Evolutionary conservation across 306 rosid genomes (phyloP), one percentile per base, ranked within the genome.

Genomic region (Corylus heterophylla): DNA sequence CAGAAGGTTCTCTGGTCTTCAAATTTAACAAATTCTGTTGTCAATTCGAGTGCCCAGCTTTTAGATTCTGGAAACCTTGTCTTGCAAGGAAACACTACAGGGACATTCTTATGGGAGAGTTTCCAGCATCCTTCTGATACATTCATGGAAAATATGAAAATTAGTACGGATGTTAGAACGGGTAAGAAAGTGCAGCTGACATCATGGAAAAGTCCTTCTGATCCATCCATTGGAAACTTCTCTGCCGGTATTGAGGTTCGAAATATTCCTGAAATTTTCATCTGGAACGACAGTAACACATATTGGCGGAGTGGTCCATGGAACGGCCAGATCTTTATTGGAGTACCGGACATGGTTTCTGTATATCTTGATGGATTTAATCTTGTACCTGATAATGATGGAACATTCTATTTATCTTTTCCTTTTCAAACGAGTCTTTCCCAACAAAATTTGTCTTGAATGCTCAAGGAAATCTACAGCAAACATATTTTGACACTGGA

Each of bases 81-180:
- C 14, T 61, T 89, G 82, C 45, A 18, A 49, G 86, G 78, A 56
- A 10, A 67, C 18, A 8, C 39, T 7, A 74, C 81, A 0, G 81
- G 81, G 4, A 13, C 4, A 44, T 5, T 27, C 13, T 8, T 81
- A 42, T 89, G 92, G 90, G 77, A 81, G 73, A 89, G 90, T 74
- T 79, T 83, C 76, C 42, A 80, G 14, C 14, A 83, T 14, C 87
- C 90, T 9, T 17, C 81, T 18, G 10, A 86, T 29, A 8, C 66
- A 39, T 14, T 54, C 27, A 11, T 83, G 39, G 67, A 75, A 12
- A 51, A 27, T 1, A 22, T 86, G 89, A 74, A 54, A 50, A 2
- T 81, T 2, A 49, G 70, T 47, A 4, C 50, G 0, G 55, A 74
- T 0, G 10, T 81, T 2, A 49, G 70, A 37, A 7, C 44, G 0